phyloP scores from a whole-genome alignment of 208 protist species.

The Crithidia acanthocephali region DNA sequence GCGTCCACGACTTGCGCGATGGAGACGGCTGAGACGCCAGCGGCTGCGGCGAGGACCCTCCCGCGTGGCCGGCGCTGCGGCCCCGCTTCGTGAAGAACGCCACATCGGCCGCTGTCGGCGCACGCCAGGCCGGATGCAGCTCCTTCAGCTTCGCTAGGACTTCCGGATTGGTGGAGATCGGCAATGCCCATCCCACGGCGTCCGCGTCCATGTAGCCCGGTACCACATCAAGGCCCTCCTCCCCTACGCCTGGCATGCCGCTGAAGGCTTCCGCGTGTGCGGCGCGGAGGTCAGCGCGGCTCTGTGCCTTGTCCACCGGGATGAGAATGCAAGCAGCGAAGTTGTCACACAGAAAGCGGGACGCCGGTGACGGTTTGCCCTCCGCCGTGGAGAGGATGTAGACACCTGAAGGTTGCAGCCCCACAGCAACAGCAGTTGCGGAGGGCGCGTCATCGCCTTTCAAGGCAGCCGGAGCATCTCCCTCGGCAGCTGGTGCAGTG shows the following conservation, averaged over 20 bases:
- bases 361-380: slow-evolving; percentile 38
- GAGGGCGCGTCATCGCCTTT: neutral
- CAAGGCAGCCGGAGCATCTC: neutral
- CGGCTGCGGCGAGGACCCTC: neutral
- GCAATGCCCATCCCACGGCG: slow-evolving; percentile 48
- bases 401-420: neutral
- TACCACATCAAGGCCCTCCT: slow-evolving; percentile 41
- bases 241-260: neutral
- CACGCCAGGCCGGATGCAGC: slow-evolving; percentile 35
- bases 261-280: slow-evolving; percentile 15
- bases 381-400: neutral
- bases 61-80: neutral
- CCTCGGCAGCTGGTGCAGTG: neutral
- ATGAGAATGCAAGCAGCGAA: slow-evolving; percentile 43
- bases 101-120: slow-evolving; percentile 36
- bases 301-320: slow-evolving; percentile 34
- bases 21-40: neutral
- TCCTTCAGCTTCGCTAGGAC: slow-evolving; percentile 36
- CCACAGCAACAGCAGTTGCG: neutral
- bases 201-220: slow-evolving; percentile 47
- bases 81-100: slow-evolving; percentile 32
- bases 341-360: slow-evolving; percentile 53
- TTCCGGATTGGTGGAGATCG: slow-evolving; percentile 32
- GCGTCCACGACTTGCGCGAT: slow-evolving; percentile 8
- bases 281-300: slow-evolving; percentile 33